phyloP scores from a whole-genome alignment of 768 basidiomycete genomes.

The Boletellus emodensis region DNA sequence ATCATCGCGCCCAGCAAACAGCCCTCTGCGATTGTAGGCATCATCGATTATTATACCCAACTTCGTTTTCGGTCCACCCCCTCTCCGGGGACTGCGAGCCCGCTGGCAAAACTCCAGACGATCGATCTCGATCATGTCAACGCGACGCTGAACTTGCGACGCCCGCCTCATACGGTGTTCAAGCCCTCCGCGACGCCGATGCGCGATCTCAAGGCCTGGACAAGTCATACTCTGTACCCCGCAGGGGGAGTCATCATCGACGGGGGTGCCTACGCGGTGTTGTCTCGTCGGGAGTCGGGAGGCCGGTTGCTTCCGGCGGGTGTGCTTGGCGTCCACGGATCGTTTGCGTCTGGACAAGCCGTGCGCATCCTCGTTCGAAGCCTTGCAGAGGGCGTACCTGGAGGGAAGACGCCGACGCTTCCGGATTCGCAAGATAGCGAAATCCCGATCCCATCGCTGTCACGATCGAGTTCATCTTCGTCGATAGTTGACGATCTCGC shows the following conservation, averaged over 20 bases:
- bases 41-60: conserved; percentile 73
- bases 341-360: conserved; percentile 92
- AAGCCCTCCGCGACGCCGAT: conserved; percentile 66
- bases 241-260: conserved; percentile 89
- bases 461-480: conserved; percentile 36
- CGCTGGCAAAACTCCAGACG: conserved; percentile 20
- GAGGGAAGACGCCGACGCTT: conserved; percentile 28
- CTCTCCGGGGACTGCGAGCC: conserved; percentile 30
- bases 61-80: conserved; percentile 37
- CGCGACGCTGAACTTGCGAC: conserved; percentile 22
- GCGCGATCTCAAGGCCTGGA: conserved; percentile 92
- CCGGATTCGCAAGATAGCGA: conserved; percentile 18
- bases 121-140: conserved; percentile 25
- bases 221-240: conserved; percentile 88
- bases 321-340: conserved; percentile 80
- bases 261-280: conserved; percentile 80
- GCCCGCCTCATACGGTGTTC: conserved; percentile 90
- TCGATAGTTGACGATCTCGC: conserved; percentile 27
- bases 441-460: conserved; percentile 32
- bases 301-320: conserved; percentile 91
- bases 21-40: conserved; percentile 68
- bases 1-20: conserved; percentile 83
- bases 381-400: conserved; percentile 20
- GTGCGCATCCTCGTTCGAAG: conserved; percentile 72
- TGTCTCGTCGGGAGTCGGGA: conserved; percentile 82